Conservation (phyloP, 2,329 filamentous ascomycete genomes). For the Diaporthe vexans region DNA sequence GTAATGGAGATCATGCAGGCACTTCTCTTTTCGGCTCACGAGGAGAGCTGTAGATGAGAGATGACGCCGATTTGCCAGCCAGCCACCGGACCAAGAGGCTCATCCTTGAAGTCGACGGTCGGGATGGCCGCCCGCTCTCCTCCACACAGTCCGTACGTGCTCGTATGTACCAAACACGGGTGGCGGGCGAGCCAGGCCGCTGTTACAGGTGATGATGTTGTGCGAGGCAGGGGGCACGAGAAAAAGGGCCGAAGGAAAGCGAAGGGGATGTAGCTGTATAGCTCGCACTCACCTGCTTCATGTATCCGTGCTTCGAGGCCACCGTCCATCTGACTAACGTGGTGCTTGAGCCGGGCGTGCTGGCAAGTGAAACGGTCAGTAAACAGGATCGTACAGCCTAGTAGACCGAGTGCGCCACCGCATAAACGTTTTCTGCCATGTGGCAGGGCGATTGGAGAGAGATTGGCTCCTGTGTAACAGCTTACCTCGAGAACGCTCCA, state of each 20-base stretch:
- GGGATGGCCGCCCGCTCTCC: constrained; percentile 23
- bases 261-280: constrained; percentile 44
- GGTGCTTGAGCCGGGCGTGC: constrained; percentile 93
- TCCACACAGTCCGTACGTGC: constrained; percentile 7
- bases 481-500: constrained; percentile 91
- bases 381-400: constrained; percentile 52
- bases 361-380: constrained; percentile 54
- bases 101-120: neutral
- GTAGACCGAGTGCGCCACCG: constrained; percentile 46
- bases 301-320: constrained; percentile 91
- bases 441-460: constrained; percentile 42
- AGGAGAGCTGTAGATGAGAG: constrained; percentile 41
- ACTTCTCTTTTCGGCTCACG: constrained; percentile 44
- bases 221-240: constrained; percentile 31
- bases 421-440: constrained; percentile 42
- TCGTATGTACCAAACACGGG: constrained; percentile 38
- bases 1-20: constrained; percentile 54
- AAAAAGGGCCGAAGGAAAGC: constrained; percentile 48
- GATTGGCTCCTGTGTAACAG: constrained; percentile 47
- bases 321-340: constrained; percentile 87
- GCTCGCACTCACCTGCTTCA: constrained; percentile 83
- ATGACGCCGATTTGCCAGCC: constrained; percentile 40
- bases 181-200: constrained; percentile 8
- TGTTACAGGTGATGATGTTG: constrained; percentile 30
- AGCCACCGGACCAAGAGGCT: constrained; percentile 14